These are phyloP conservation scores for Pelargonium citronellum DNA, from an alignment of 441 rosid genomes.

Conservation along the genomic window DNA sequence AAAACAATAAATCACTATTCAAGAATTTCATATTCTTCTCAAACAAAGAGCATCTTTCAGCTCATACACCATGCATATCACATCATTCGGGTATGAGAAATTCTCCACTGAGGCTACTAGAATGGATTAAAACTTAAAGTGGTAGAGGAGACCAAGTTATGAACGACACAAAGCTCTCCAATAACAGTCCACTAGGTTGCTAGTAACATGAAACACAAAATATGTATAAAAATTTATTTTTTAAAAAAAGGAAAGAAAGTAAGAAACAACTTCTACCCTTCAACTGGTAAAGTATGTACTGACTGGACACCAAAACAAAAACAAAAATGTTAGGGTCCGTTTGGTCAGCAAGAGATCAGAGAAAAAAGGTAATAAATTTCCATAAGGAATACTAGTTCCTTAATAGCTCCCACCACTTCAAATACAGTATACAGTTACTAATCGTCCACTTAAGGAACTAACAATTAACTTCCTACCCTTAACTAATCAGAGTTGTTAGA, in stretches of 20 bases:
- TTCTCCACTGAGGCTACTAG: conserved; percentile 33
- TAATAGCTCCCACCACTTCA: not conserved
- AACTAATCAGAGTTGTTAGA: not conserved
- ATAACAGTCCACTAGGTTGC: not conserved
- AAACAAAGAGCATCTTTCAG: conserved; percentile 36
- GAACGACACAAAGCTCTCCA: not conserved
- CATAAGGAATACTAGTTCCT: not conserved
- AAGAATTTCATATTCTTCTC: conserved; percentile 21
- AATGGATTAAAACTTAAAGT: not conserved
- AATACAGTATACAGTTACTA: not conserved
- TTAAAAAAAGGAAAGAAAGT: too few species aligned
- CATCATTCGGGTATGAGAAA: conserved; percentile 25
- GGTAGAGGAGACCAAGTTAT: not conserved
- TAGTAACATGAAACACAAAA: not conserved
- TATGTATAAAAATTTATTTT: not conserved
- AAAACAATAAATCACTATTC: conserved; percentile 23
- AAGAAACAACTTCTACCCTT: too few species aligned
- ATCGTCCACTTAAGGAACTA: not conserved
- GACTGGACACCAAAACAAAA: not conserved
- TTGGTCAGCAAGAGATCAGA: too few species aligned
- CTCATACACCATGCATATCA: conserved; percentile 34
- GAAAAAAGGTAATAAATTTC: not conserved
- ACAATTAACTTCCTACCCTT: not conserved
- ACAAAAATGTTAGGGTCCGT: too few species aligned
- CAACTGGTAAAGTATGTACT: too few species aligned